phyloP scores from a whole-genome alignment of 192 early-diverging fungal genomes.

The Linnemannia schmuckeri region DNA sequence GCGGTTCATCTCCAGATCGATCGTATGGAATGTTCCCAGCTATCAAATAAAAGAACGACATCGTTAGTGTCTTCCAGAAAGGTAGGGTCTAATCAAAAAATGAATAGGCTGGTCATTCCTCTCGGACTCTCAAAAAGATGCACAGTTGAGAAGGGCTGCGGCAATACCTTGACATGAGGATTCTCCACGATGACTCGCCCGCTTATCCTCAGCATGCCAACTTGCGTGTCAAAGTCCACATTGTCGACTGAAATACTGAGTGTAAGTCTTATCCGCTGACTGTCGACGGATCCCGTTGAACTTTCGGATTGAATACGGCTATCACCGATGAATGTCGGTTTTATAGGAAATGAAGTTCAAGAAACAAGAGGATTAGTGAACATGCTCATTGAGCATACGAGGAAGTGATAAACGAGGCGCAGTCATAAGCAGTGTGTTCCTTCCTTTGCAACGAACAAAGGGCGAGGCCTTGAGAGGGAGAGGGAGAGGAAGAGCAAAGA shows the following conservation, averaged over 20 bases:
- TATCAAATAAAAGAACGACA: conserved; percentile 39
- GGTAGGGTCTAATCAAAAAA: background rate
- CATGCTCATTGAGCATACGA: background rate
- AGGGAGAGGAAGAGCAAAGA: background rate
- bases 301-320: conserved; percentile 92
- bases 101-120: conserved; percentile 5
- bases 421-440: background rate
- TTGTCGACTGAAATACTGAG: conserved; percentile 89
- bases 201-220: conserved; percentile 85
- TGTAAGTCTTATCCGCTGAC: conserved; percentile 81
- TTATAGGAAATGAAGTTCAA: background rate
- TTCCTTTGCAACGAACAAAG: background rate
- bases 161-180: conserved; percentile 85
- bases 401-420: background rate
- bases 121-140: background rate
- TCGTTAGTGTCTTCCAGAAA: conserved; percentile 7
- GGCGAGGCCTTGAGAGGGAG: background rate
- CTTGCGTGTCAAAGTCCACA: conserved; percentile 93
- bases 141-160: background rate
- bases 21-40: conserved; percentile 93
- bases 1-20: conserved; percentile 92
- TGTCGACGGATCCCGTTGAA: conserved; percentile 89
- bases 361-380: background rate
- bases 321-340: background rate
- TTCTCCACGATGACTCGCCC: conserved; percentile 91